phyloP scores from a whole-genome alignment of 2,329 filamentous ascomycete species.

The Gremmenia infestans region DNA sequence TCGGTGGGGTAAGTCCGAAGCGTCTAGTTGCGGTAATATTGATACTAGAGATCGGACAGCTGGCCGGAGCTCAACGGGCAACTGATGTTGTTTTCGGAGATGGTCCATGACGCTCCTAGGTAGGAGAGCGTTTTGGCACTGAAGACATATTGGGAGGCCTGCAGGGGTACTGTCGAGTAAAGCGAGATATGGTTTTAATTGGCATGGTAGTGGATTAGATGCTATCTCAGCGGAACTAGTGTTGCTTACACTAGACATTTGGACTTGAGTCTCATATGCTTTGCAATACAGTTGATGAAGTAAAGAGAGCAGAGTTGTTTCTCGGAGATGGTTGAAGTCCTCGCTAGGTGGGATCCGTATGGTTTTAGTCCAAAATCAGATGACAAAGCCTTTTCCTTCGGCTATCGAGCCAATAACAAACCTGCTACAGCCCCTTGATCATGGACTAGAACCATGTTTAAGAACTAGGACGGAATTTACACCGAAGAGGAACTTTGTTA shows the following conservation, averaged over 20 bases:
- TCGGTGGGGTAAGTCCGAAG: constrained; percentile 6
- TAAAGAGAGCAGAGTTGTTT: neutral
- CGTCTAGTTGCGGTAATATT: constrained; percentile 7
- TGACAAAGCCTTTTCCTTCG: neutral
- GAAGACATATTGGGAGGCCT: constrained; percentile 11
- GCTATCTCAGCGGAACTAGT: too few relatives aligned
- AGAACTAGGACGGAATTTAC: constrained; percentile 1
- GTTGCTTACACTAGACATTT: too few relatives aligned
- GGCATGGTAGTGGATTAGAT: neutral
- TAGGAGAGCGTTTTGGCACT: constrained; percentile 14
- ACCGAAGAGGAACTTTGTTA: neutral
- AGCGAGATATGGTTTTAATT: constrained; percentile 3
- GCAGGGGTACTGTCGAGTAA: constrained; percentile 2
- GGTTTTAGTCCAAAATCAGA: neutral
- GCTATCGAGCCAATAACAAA: too few relatives aligned
- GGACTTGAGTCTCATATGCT: too few relatives aligned
- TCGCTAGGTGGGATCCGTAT: neutral
- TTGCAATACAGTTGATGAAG: too few relatives aligned
- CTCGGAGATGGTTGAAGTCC: neutral
- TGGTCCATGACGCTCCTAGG: constrained; percentile 17
- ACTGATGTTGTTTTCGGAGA: constrained; percentile 17
- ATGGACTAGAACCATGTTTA: constrained; percentile 8
- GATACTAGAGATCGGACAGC: constrained; percentile 6
- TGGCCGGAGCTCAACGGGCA: constrained; percentile 8
- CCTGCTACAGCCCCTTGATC: neutral